These are phyloP conservation scores for Microbotryum lychnidis-dioicae DNA, from an alignment of 1,284 basidiomycete species.

Conservation along the genomic window DNA sequence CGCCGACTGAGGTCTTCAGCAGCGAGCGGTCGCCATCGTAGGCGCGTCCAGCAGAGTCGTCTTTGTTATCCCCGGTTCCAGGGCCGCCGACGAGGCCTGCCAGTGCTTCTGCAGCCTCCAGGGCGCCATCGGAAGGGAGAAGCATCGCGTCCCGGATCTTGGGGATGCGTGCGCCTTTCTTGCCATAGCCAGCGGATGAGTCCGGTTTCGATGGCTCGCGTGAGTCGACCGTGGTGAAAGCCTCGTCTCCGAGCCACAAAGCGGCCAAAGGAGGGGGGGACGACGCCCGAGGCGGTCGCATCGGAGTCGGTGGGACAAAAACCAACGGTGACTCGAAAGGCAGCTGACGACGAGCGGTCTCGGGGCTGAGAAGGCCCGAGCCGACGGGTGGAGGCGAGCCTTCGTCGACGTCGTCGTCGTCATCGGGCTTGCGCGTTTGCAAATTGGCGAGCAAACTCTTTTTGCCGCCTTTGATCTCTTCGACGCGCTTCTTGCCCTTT, in stretches of 20 bases:
- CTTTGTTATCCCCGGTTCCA: neutral
- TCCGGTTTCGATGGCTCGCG: no score
- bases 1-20: neutral
- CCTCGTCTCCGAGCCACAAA: no score
- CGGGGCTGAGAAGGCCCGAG: constrained; percentile 10
- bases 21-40: constrained; percentile 5
- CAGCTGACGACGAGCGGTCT: constrained; percentile 3
- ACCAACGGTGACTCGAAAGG: constrained; percentile 6
- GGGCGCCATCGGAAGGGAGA: constrained; percentile 35
- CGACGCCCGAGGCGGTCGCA: constrained; percentile 15
- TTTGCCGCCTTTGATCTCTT: constrained; percentile 40
- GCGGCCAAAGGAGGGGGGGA: neutral
- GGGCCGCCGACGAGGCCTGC: constrained; percentile 37
- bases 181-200: no score
- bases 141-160: neutral
- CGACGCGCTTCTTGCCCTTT: constrained; percentile 36
- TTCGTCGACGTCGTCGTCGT: constrained; percentile 35
- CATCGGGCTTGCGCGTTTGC: constrained; percentile 23
- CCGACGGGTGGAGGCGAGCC: constrained; percentile 26
- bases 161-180: neutral
- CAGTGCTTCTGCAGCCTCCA: constrained; percentile 42
- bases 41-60: neutral
- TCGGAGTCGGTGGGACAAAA: constrained; percentile 6
- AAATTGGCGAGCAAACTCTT: constrained; percentile 38
- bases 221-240: no score